Percentiles rank a stretch among this genome's conserved stretches.
These are phyloP conservation scores for Suhomyces chickasaworum DNA, from an alignment of 1,139 yeast species.

Conservation along the genomic window DNA sequence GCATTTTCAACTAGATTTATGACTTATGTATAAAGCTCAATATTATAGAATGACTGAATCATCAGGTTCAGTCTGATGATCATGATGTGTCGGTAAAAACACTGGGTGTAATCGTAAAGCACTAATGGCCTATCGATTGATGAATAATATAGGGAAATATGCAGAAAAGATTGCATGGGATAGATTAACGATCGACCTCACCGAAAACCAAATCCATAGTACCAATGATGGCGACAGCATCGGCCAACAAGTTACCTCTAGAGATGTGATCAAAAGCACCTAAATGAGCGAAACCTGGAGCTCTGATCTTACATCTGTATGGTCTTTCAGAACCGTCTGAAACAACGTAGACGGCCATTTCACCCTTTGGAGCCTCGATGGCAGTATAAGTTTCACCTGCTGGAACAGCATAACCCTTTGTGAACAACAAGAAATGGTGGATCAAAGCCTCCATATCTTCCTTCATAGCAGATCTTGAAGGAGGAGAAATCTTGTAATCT, in stretches of 20 bases:
- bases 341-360: conserved; percentile 88
- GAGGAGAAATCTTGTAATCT: conserved; percentile 83
- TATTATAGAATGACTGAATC: conserved; percentile 11
- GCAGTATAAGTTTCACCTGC: conserved; percentile 91
- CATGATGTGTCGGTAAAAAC: conserved; percentile 2
- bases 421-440: conserved; percentile 84
- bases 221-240: conserved; percentile 92
- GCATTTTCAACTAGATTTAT: conserved; percentile 7
- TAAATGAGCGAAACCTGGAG: conserved; percentile 90
- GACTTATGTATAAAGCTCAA: conserved; percentile 10
- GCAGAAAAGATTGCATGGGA: conserved; percentile 1
- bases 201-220: conserved; percentile 95
- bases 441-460: conserved; percentile 92
- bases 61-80: conserved; percentile 3
- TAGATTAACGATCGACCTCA: conserved; percentile 77
- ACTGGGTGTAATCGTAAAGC: conserved; percentile 1
- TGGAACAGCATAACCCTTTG: conserved; percentile 89
- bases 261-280: conserved; percentile 87
- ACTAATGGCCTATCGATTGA: neutral
- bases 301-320: conserved; percentile 88
- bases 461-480: conserved; percentile 81
- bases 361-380: conserved; percentile 95
- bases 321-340: conserved; percentile 92
- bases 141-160: neutral
- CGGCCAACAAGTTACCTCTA: conserved; percentile 86